Conservation (phyloP, 495 filamentous ascomycete genomes). For the Staphylotrichum tortipilum region DNA sequence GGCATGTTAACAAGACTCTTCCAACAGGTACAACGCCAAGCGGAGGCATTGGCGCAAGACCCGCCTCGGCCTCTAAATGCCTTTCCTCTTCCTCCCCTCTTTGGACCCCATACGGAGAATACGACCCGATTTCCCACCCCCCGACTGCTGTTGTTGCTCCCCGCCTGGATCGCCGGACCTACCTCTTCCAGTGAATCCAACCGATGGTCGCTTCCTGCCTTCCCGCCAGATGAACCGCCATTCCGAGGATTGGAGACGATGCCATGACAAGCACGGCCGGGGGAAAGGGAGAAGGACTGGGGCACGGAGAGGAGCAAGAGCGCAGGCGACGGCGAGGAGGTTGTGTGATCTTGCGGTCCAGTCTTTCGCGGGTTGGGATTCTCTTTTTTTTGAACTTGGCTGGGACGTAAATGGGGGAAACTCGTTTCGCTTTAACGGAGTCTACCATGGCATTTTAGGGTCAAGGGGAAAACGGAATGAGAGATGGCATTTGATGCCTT, state of each 20-base stretch:
- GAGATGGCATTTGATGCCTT: slow-evolving; percentile 7
- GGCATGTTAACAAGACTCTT: neutral
- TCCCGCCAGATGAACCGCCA: neutral
- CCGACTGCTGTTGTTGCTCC: slow-evolving; percentile 9
- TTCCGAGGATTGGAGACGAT: slow-evolving; percentile 1
- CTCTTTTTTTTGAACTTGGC: slow-evolving; percentile 13
- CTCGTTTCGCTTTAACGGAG: slow-evolving; percentile 12
- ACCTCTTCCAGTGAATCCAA: neutral
- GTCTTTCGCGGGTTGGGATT: slow-evolving; percentile 6
- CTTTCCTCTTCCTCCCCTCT: slow-evolving; percentile 16
- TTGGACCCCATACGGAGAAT: slow-evolving; percentile 21
- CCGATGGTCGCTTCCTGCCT: neutral
- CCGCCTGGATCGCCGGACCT: neutral
- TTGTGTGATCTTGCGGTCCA: slow-evolving; percentile 1
- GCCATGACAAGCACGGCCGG: neutral
- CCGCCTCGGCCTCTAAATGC: slow-evolving; percentile 86
- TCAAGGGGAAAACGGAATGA: slow-evolving; percentile 16
- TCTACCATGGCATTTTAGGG: slow-evolving; percentile 20
- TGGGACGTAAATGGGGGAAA: slow-evolving; percentile 9
- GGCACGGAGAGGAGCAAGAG: neutral
- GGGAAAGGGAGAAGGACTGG: neutral
- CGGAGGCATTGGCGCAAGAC: slow-evolving; percentile 99
- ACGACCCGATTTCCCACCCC: slow-evolving; percentile 1
- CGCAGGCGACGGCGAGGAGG: neutral
- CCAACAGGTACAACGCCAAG: slow-evolving; percentile 94